Evolutionary conservation across 2,329 filamentous ascomycete species (phyloP), one percentile per base, ranked within the genome.

Genomic region (Sporothrix phasma): DNA sequence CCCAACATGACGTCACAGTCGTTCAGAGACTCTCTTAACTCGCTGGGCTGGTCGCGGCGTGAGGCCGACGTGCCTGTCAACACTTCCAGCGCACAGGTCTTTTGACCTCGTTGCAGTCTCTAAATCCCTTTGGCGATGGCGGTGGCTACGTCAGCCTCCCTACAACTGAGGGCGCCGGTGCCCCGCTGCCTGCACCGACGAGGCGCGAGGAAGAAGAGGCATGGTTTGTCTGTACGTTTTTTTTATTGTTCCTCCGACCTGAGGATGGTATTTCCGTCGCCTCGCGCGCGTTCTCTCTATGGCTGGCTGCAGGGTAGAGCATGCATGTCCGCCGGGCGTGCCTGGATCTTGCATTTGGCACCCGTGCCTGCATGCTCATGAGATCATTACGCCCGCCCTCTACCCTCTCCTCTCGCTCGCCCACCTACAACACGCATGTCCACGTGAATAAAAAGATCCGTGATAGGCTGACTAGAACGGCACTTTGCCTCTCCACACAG

Each of bases 21-120:
- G 54, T 97, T 99, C 76, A 86, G 92, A 74, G 91, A 97, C 76
- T 95, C 90, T 24, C 92, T 97, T 81, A 95, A 90, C 80, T 94
- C 91, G 66, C 78, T 97, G 72, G 94, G 94, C 67, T 97, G 94
- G 94, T 90, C 90, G 72, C 88, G 93, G 70, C 86, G 93, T 72
- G 88, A 92, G 65, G 76, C 84, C 68, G 89, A 95, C 72, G 79
- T 88, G 63, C 86, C 91, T 68, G 87, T 88, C 71, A 89, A 84
- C 76, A 94, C 88, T 56, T 80, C 67, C 84, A 86, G 70, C 84
- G 86, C 72, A 87, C 84, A 67, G 88, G 90, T 31, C 80, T 97
- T 63, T 76, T 97, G 66, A 89, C 90, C 63, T 90, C 87, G 68
- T 81, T 99, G 70, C 87, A 90, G 73, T 91, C 87, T 65, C 76